Evolutionary conservation across 495 filamentous ascomycete species (phyloP), one percentile per base, ranked within the genome.

Genomic region (Neurospora sp.): DNA sequence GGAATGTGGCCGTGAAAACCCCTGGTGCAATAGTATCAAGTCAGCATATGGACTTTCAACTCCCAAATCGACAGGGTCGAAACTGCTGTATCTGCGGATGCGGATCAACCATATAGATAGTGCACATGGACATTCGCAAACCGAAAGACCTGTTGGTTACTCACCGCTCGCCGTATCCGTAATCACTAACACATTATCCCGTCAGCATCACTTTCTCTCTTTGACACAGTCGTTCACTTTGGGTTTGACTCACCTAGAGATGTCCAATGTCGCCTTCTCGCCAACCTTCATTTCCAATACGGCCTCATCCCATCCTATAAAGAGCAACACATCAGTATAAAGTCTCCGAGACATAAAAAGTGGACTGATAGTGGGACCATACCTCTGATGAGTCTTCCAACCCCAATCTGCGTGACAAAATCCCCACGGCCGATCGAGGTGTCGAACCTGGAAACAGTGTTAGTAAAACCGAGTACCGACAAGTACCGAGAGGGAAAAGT

Each of bases 261-360:
- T 96, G 41, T 89, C 92, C 73, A 97, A 83, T 20, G 89, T 90
- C 35, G 92, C 89, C 81, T 90, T 91, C 85, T 96, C 93, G 75
- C 93, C 93, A 11, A 93, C 83, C 75, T 85, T 90, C 92, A 97
- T 95, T 73, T 88, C 83, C 31, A 87, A 82, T 39, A 97, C 92
- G 73, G 91, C 93, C 85, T 94, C 89, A 74, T 97, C 93, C 93
- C 93, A 97, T 66, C 93, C 93, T 94, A 39, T 6, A 20, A 31
- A 27, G 42, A 6, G 2, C 1, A 27, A 40, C 37, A 69, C 18
- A 35, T 74, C 53, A 79, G 77, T 70, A 73, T 75, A 35, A 12
- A 12, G 40, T 40, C 16, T 44, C 22, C 53, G 22, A 31, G 22
- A 31, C 22, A 31, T 61, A 9, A 22, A 27, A 61, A 61, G 22